Evolutionary conservation across 495 filamentous ascomycete species (phyloP).

Genomic region (Hypoxylon fragiforme): DNA sequence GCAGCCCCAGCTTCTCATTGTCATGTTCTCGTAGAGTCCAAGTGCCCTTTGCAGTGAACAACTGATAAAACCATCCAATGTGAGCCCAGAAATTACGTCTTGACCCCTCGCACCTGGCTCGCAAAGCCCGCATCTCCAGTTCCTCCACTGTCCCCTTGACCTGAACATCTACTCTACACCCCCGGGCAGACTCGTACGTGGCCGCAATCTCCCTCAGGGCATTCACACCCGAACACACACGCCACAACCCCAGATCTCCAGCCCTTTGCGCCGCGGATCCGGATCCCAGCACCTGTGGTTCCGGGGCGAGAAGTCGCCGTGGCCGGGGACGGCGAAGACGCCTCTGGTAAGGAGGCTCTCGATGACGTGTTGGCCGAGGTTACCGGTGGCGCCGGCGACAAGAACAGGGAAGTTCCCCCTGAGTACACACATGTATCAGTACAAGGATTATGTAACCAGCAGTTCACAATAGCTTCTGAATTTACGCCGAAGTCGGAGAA

Average conservation of each 20-base stretch:
- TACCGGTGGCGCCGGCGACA: conserved; percentile 31
- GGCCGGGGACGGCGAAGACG: conserved; percentile 22
- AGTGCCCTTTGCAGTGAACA: conserved; percentile 21
- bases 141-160: conserved; percentile 15
- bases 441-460: too few relatives aligned
- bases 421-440: too few relatives aligned
- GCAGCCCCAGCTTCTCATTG: conserved; percentile 22
- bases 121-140: conserved; percentile 10
- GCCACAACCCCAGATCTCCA: conserved; percentile 30
- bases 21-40: conserved; percentile 20
- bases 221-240: conserved; percentile 21
- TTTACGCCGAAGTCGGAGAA: too few relatives aligned
- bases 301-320: conserved; percentile 4
- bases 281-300: conserved; percentile 23
- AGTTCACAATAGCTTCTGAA: too few relatives aligned
- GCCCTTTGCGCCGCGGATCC: conserved; percentile 13
- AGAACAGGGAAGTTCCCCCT: too few relatives aligned
- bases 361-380: conserved; percentile 20
- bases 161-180: conserved; percentile 9
- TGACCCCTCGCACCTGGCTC: conserved; percentile 5
- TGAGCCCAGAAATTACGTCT: conserved; percentile 24
- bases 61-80: conserved; percentile 29
- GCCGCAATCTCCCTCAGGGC: conserved; percentile 12
- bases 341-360: conserved; percentile 14
- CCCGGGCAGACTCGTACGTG: conserved; percentile 6